A percentile compares a stretch with the other conserved stretches of the same genome.
Conservation (phyloP, 208 protist genomes). For the Willaertia magna region DNA sequence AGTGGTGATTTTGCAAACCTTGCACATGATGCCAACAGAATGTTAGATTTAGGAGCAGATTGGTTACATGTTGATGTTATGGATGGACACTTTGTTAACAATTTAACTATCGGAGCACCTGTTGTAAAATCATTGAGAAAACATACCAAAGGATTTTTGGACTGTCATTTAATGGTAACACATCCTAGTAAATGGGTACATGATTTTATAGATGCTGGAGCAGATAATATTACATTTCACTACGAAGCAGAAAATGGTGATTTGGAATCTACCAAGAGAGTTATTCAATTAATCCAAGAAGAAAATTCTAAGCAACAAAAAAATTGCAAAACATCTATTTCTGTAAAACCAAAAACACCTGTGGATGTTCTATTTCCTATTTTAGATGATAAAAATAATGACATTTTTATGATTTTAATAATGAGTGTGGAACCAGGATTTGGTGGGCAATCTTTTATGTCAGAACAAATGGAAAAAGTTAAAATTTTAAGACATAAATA, state of each 20-base stretch:
- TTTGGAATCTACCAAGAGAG: conserved; percentile 7
- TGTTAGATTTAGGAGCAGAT: conserved; percentile 42
- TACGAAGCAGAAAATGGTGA: conserved; percentile 45
- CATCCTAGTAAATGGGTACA: conserved; percentile 49
- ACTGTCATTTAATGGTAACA: conserved; percentile 92
- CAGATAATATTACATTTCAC: conserved; percentile 60
- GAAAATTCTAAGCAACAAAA: conserved; percentile 48
- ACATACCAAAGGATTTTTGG: conserved; percentile 62
- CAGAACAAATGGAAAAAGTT: conserved; percentile 91
- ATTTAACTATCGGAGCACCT: conserved; percentile 84
- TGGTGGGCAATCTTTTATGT: conserved; percentile 96
- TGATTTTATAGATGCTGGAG: conserved; percentile 51
- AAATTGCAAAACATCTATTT: conserved; percentile 73
- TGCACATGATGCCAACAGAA: neutral
- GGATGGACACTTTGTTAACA: conserved; percentile 93
- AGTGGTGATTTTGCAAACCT: neutral
- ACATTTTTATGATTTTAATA: conserved; percentile 71
- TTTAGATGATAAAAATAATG: conserved; percentile 57
- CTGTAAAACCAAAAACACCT: conserved; percentile 85
- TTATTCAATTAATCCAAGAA: conserved; percentile 4
- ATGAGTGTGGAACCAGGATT: conserved; percentile 99
- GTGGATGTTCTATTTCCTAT: conserved; percentile 45
- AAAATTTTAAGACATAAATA: conserved; percentile 51
- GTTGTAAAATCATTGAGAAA: conserved; percentile 72
- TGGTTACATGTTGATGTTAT: conserved; percentile 96